phyloP scores from a whole-genome alignment of 2,329 filamentous ascomycete genomes.

The Dothideomycetes sp. region DNA sequence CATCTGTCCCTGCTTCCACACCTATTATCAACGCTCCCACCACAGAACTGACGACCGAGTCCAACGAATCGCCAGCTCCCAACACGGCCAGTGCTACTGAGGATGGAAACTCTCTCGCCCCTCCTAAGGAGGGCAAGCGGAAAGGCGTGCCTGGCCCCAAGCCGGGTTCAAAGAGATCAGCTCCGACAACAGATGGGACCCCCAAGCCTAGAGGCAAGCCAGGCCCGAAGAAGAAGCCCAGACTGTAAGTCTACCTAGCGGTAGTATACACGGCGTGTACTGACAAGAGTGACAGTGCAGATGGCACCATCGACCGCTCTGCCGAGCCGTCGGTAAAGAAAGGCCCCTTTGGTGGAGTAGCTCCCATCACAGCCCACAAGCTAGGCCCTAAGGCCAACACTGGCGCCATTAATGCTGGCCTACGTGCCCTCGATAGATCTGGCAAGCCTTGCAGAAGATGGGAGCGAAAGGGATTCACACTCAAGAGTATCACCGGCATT shows the following conservation, averaged over 20 bases:
- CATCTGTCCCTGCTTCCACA: conserved; percentile 23
- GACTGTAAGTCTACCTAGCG: conserved; percentile 57
- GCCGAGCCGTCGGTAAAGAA: conserved; percentile 19
- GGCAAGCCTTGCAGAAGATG: conserved; percentile 89
- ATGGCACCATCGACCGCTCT: conserved; percentile 35
- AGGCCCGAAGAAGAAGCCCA: conserved; percentile 91
- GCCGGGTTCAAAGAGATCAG: conserved; percentile 49
- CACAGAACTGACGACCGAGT: conserved; percentile 30
- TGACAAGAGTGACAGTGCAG: conserved; percentile 31
- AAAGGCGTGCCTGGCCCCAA: conserved; percentile 64
- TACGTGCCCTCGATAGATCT: conserved; percentile 84
- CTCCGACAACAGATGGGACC: conserved; percentile 41
- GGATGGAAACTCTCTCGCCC: conserved; percentile 29
- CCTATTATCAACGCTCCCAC: conserved; percentile 25
- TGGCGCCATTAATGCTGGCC: conserved; percentile 91
- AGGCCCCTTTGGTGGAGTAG: conserved; percentile 31
- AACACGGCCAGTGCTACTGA: conserved; percentile 21
- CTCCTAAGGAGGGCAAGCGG: conserved; percentile 52
- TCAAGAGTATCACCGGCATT: conserved; percentile 90
- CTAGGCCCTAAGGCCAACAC: conserved; percentile 94
- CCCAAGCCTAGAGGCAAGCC: conserved; percentile 76
- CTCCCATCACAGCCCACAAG: conserved; percentile 48
- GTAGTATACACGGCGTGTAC: conserved; percentile 1
- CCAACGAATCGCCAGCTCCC: conserved; percentile 27
- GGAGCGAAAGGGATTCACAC: conserved; percentile 67